These are phyloP conservation scores for Scheffersomyces insectosa DNA, from an alignment of 1,139 yeast genomes.

Conservation along the genomic window DNA sequence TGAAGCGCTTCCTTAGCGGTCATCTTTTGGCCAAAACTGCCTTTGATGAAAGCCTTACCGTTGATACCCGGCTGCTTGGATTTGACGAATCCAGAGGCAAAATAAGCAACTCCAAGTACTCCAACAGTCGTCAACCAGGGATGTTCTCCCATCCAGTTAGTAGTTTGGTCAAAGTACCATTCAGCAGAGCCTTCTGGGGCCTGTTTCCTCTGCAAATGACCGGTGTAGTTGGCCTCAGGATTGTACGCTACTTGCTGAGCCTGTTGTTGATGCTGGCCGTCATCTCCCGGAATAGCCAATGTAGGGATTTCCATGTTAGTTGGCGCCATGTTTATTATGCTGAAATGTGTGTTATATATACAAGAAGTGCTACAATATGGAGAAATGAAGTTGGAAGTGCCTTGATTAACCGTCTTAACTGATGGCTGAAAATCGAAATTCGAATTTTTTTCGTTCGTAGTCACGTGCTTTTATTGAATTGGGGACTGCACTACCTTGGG, in stretches of 20 bases:
- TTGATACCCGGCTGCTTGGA: slow-evolving; percentile 71
- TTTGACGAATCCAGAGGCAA: slow-evolving; percentile 69
- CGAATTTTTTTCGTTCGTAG: too few species aligned
- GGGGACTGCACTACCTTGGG: too few species aligned
- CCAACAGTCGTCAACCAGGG: slow-evolving; percentile 78
- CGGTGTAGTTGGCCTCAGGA: slow-evolving; percentile 33
- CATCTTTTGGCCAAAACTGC: slow-evolving; percentile 92
- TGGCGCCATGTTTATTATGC: neutral
- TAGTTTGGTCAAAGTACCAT: slow-evolving; percentile 66
- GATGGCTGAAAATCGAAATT: too few species aligned
- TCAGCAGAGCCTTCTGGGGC: slow-evolving; percentile 57
- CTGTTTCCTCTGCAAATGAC: slow-evolving; percentile 41
- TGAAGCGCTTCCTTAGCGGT: slow-evolving; percentile 86
- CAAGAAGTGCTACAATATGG: too few species aligned
- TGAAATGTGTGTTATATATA: too few species aligned
- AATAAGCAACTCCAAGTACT: slow-evolving; percentile 62
- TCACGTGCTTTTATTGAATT: too few species aligned
- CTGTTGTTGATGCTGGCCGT: slow-evolving; percentile 17
- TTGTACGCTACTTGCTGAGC: slow-evolving; percentile 15
- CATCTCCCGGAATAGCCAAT: slow-evolving; percentile 60
- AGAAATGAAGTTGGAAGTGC: too few species aligned
- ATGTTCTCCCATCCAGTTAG: slow-evolving; percentile 69
- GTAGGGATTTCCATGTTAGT: slow-evolving; percentile 53
- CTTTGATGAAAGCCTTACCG: slow-evolving; percentile 74
- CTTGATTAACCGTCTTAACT: too few species aligned